Conservation (phyloP, 345 rosid genomes). For the Dipteronia dyeriana region DNA sequence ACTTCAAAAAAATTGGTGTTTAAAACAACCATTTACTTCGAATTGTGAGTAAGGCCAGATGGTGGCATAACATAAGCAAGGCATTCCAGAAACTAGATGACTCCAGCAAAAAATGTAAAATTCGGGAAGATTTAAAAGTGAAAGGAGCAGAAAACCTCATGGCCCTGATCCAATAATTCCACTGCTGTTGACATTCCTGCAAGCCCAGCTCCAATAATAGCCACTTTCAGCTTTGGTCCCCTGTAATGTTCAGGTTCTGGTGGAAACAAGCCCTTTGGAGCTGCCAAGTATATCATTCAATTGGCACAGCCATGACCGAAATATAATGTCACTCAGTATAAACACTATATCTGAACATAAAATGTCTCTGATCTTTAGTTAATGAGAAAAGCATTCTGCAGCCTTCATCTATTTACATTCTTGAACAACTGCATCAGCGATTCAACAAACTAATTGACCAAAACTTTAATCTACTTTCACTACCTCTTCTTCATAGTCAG, state of each 20-base stretch:
- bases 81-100: conserved; percentile 2
- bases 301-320: background rate
- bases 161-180: conserved; percentile 96
- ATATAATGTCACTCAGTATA: background rate
- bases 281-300: conserved; percentile 49
- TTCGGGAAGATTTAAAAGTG: background rate
- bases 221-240: conserved; percentile 97
- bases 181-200: conserved; percentile 99
- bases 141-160: conserved; percentile 58
- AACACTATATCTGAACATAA: conserved; percentile 11
- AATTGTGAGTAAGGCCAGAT: conserved; percentile 5
- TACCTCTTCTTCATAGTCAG: background rate
- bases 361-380: background rate
- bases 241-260: conserved; percentile 87
- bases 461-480: background rate
- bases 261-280: conserved; percentile 97
- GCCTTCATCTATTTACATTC: background rate
- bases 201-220: conserved; percentile 97
- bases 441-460: background rate
- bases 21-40: background rate
- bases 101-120: background rate
- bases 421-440: background rate
- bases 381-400: background rate
- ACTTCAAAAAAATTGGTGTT: background rate
- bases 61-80: background rate